Percentiles rank a stretch among this genome's conserved stretches.
Evolutionary conservation across 1,284 basidiomycete genomes (phyloP).

Genomic region (Agaricales sp.): DNA sequence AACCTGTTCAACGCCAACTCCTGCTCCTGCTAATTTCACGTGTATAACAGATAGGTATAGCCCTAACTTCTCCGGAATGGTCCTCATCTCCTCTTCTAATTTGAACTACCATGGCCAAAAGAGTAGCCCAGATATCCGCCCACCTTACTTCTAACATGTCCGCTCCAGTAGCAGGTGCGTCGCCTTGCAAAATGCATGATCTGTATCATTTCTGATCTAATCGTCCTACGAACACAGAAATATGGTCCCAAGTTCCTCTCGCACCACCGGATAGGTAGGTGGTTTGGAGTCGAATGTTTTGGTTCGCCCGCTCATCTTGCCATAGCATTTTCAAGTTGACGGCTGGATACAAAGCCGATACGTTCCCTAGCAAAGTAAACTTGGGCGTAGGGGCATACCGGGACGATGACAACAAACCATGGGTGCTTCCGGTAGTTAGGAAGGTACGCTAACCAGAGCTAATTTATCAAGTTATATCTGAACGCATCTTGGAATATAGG

Average conservation of each 20-base stretch:
- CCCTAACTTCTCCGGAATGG: not conserved
- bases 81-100: not conserved
- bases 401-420: constrained; percentile 78
- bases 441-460: no score
- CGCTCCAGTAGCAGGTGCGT: constrained; percentile 15
- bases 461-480: constrained; percentile 6
- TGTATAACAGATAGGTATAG: not conserved
- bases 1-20: not conserved
- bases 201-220: constrained; percentile 4
- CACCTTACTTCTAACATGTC: not conserved
- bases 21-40: not conserved
- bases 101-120: not conserved
- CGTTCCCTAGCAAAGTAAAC: constrained; percentile 79
- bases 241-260: constrained; percentile 64
- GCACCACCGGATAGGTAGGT: constrained; percentile 73
- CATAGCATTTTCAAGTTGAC: constrained; percentile 88
- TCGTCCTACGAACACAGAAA: constrained; percentile 32
- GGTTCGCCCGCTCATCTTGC: constrained; percentile 4
- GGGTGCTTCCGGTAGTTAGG: constrained; percentile 87
- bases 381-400: constrained; percentile 87
- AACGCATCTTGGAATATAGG: constrained; percentile 36
- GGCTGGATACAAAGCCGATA: constrained; percentile 79
- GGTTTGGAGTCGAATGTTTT: constrained; percentile 6
- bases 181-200: constrained; percentile 10
- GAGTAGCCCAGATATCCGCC: not conserved